phyloP scores from a whole-genome alignment of 176 grass and related monocot species.

The Triticum aestivum region DNA sequence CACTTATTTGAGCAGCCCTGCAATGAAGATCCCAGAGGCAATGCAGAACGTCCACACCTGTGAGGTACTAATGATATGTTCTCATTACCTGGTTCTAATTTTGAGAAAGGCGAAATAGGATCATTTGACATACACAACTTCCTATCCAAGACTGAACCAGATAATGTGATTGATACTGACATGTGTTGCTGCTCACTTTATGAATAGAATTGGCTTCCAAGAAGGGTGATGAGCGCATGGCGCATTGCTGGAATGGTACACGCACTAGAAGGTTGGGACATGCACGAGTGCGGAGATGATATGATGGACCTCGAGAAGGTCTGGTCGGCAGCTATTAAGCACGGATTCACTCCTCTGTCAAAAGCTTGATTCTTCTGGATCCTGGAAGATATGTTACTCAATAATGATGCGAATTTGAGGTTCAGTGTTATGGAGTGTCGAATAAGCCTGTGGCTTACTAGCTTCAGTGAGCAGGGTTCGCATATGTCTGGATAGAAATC shows the following conservation, averaged over 20 bases:
- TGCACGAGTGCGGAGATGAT: constrained; percentile 70
- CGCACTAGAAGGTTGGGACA: constrained; percentile 61
- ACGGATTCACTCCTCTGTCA: constrained; percentile 60
- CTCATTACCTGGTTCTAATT: background rate
- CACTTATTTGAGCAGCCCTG: constrained; percentile 71
- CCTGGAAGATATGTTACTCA: background rate
- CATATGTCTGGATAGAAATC: background rate
- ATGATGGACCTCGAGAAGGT: constrained; percentile 57
- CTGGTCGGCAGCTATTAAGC: constrained; percentile 56
- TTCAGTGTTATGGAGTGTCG: background rate
- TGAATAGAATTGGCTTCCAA: constrained; percentile 83
- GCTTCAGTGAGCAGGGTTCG: background rate
- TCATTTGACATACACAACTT: background rate
- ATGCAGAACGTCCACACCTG: constrained; percentile 74
- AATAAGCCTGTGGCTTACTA: background rate
- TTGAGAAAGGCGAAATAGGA: background rate
- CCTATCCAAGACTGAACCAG: background rate
- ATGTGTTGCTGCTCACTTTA: background rate
- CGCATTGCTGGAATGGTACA: constrained; percentile 80
- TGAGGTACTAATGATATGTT: constrained; percentile 54
- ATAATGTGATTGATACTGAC: background rate
- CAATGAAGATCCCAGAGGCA: constrained; percentile 72
- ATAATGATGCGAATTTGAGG: background rate
- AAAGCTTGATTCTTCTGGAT: constrained; percentile 32
- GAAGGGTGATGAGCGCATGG: constrained; percentile 95